These are phyloP conservation scores for Ceratocystis harringtonii DNA, from an alignment of 2,329 filamentous ascomycete species.

Conservation along the genomic window DNA sequence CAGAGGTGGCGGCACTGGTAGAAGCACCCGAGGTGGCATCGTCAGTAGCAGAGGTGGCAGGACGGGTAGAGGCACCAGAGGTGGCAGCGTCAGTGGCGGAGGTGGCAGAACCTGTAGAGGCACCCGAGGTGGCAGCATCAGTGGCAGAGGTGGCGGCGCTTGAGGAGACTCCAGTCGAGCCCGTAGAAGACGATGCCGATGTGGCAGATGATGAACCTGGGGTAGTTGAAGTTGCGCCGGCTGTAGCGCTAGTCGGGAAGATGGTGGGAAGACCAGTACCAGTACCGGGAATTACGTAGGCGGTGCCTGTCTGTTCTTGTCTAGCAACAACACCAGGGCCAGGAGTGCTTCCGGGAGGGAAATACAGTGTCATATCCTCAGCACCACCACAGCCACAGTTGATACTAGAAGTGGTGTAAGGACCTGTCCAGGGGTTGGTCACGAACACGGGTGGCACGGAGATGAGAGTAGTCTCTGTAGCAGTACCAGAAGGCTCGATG, in stretches of 20 bases:
- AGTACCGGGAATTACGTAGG: slow-evolving; percentile 4
- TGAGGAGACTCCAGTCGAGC: not conserved
- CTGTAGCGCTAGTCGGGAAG: not conserved
- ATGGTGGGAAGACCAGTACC: not conserved
- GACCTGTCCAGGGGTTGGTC: slow-evolving; percentile 13
- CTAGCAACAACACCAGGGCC: slow-evolving; percentile 2
- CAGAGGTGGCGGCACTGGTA: not conserved
- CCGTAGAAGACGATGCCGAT: not conserved
- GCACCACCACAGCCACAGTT: slow-evolving; percentile 10
- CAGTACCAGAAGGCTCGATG: slow-evolving; percentile 10
- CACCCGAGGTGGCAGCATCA: not conserved
- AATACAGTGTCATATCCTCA: slow-evolving; percentile 11
- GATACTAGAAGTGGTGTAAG: slow-evolving; percentile 7
- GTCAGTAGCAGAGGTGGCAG: not conserved
- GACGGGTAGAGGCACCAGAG: not conserved
- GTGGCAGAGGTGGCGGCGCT: not conserved
- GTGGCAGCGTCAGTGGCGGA: not conserved
- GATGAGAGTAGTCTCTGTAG: slow-evolving; percentile 9
- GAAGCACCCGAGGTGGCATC: not conserved
- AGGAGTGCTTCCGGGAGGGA: slow-evolving; percentile 10
- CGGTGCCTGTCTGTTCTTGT: slow-evolving; percentile 10
- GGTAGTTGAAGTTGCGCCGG: not conserved
- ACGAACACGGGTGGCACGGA: slow-evolving; percentile 9
- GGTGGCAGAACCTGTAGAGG: not conserved
- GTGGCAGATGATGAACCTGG: not conserved